Evolutionary conservation across 768 basidiomycete genomes (phyloP), one percentile per base, ranked within the genome.

Genomic region (Pleurotus eryngii): DNA sequence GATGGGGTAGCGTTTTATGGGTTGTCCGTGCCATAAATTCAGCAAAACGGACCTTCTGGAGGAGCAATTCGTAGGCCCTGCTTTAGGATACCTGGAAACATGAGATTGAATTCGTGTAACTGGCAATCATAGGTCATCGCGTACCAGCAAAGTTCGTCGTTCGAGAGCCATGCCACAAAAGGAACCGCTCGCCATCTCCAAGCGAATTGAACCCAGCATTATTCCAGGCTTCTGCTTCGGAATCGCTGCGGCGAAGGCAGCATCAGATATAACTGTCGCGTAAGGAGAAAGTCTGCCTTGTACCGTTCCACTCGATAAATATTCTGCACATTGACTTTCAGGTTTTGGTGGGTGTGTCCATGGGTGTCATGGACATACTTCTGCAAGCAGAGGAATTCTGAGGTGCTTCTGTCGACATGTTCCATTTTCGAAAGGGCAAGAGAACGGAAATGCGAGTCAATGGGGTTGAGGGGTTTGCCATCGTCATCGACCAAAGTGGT

Each of bases 21-120:
- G 12, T 30, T 43, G 14, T 30, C 7, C 5, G 20, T 0, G 6
- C 1, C 7, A 17, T 51, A 27, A 46, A 51, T 26, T 30, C 49
- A 18, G 11, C 30, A 8, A 43, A 46, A 58, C 70, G 24, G 59
- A 80, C 79, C 81, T 74, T 86, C 84, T 7, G 84, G 84, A 38
- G 84, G 84, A 4, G 84, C 84, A 58, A 86, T 85, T 7, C 84
- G 77, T 58, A 86, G 61, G 18, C 84, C 84, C 66, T 86, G 84
- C 66, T 77, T 79, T 39, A 85, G 68, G 49, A 86, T 86, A 69
- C 81, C 80, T 78, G 51, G 11, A 30, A 8, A 48, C 12, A 35
- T 17, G 39, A 18, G 35, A 24, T 39, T 46, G 46, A 27, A 46
- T 9, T 38, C 18, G n/a, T 27, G 8, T 17, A 51, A 22, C 11